Evolutionary conservation across 441 rosid genomes (phyloP).

Genomic region (Populus hybrid): DNA sequence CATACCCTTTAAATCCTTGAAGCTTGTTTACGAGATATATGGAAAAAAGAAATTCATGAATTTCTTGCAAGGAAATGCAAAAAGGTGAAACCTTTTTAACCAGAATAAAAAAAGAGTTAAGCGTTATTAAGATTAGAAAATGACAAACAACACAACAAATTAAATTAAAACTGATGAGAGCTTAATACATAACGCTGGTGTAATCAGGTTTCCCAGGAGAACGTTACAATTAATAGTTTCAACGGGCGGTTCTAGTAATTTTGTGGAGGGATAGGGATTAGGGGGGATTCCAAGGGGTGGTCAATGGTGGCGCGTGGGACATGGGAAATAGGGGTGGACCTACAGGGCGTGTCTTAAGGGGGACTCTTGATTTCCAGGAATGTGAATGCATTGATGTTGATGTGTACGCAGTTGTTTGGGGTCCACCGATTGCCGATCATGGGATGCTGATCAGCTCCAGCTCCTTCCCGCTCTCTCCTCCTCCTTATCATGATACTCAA

Average conservation of each 20-base stretch:
- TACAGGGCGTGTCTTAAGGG: slow-evolving; percentile 48
- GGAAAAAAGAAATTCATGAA: background rate
- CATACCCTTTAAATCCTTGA: no score
- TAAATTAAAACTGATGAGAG: background rate
- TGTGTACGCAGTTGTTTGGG: slow-evolving; percentile 14
- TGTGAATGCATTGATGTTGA: slow-evolving; percentile 22
- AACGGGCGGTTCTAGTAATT: slow-evolving; percentile 3
- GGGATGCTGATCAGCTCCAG: background rate
- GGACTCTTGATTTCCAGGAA: slow-evolving; percentile 35
- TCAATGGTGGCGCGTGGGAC: slow-evolving; percentile 21
- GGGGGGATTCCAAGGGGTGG: slow-evolving; percentile 8
- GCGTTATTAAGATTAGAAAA: slow-evolving; percentile 17
- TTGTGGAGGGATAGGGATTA: background rate
- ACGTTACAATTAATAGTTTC: background rate
- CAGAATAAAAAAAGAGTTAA: background rate
- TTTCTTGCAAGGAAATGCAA: background rate
- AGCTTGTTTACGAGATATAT: background rate
- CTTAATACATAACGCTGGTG: background rate
- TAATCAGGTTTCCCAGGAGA: background rate
- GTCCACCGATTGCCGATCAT: slow-evolving; percentile 6
- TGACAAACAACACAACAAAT: slow-evolving; percentile 7
- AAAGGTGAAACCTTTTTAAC: background rate
- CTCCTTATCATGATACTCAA: background rate
- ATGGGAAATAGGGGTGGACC: slow-evolving; percentile 42
- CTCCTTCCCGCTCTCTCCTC: background rate